A percentile compares a stretch with the other conserved stretches of the same genome.
phyloP scores from a whole-genome alignment of 768 basidiomycete species.

The Rhodosporidiobolus odoratus region DNA sequence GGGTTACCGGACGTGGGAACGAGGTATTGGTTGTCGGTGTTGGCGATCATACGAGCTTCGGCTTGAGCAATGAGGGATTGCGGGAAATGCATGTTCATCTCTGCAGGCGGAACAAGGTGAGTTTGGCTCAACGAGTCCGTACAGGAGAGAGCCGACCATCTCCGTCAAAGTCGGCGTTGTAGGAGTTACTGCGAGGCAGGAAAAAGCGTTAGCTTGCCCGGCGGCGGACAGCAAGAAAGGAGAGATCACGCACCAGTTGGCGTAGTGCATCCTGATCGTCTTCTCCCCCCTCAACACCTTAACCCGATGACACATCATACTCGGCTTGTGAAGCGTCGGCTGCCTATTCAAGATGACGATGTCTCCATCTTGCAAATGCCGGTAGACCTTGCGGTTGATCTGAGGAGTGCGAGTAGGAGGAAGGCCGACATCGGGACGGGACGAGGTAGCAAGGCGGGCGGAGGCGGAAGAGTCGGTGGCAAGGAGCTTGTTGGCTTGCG shows the following conservation, averaged over 20 bases:
- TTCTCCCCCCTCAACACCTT: slow-evolving; percentile 90
- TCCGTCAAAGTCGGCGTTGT: slow-evolving; percentile 94
- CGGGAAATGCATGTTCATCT: slow-evolving; percentile 99
- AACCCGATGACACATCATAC: slow-evolving; percentile 98
- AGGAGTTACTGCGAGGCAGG: slow-evolving; percentile 68
- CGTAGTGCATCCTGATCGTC: slow-evolving; percentile 99
- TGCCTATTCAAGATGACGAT: slow-evolving; percentile 93
- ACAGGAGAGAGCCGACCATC: slow-evolving; percentile 56
- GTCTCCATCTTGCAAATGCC: slow-evolving; percentile 90
- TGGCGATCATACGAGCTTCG: slow-evolving; percentile 88
- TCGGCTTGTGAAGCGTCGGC: slow-evolving; percentile 96
- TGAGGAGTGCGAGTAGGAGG: slow-evolving; percentile 63
- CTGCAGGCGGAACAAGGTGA: slow-evolving; percentile 48
- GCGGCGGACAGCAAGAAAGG: neutral
- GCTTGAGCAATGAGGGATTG: slow-evolving; percentile 93
- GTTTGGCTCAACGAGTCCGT: neutral
- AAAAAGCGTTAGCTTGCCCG: slow-evolving; percentile 31
- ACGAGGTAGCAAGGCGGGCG: slow-evolving; percentile 22
- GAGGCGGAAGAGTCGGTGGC: slow-evolving; percentile 62
- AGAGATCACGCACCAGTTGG: slow-evolving; percentile 68
- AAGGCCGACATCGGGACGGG: slow-evolving; percentile 40
- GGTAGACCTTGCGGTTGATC: slow-evolving; percentile 94
- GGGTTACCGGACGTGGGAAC: slow-evolving; percentile 98
- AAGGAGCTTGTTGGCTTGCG: slow-evolving; percentile 88
- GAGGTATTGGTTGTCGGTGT: slow-evolving; percentile 98